Percentiles rank a stretch among this genome's conserved stretches.
Evolutionary conservation across 495 filamentous ascomycete species (phyloP).

Genomic region (Xylona heveae): DNA sequence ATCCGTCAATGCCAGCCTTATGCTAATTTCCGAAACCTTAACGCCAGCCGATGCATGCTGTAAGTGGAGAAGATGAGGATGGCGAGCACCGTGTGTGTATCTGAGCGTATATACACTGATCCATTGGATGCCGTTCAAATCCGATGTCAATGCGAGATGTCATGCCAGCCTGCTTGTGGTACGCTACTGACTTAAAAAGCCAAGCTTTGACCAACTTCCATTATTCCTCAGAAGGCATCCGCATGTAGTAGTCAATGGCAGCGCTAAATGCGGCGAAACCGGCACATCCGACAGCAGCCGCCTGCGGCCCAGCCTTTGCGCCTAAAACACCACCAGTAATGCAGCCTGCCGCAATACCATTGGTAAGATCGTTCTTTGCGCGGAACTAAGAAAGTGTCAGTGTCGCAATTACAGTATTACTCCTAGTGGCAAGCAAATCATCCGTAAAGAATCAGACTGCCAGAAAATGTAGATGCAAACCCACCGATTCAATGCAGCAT

Average conservation of each 20-base stretch:
- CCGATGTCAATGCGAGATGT: too few species aligned
- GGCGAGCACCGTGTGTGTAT: too few species aligned
- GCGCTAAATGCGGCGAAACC: slow-evolving; percentile 92
- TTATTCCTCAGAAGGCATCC: slow-evolving; percentile 24
- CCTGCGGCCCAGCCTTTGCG: slow-evolving; percentile 71
- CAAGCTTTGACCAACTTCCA: too few species aligned
- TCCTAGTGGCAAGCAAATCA: not conserved
- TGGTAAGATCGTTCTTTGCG: slow-evolving; percentile 83
- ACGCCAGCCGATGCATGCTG: too few species aligned
- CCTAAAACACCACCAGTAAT: slow-evolving; percentile 78
- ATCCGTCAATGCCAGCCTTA: too few species aligned
- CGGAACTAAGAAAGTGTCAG: slow-evolving; percentile 23
- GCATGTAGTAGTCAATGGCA: slow-evolving; percentile 85
- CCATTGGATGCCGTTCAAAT: too few species aligned
- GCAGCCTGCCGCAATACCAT: slow-evolving; percentile 75
- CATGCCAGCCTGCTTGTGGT: too few species aligned
- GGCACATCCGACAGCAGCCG: slow-evolving; percentile 70
- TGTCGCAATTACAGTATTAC: not conserved
- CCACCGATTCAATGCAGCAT: slow-evolving; percentile 73
- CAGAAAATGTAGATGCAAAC: not conserved
- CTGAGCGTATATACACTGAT: too few species aligned
- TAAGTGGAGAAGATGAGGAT: too few species aligned
- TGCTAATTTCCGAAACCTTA: too few species aligned
- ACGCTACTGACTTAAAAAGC: too few species aligned
- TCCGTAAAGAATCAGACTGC: not conserved